Evolutionary conservation across 257 asterid genomes (phyloP), one percentile per base, ranked within the genome.

Genomic region (Rubia yunnanensis): DNA sequence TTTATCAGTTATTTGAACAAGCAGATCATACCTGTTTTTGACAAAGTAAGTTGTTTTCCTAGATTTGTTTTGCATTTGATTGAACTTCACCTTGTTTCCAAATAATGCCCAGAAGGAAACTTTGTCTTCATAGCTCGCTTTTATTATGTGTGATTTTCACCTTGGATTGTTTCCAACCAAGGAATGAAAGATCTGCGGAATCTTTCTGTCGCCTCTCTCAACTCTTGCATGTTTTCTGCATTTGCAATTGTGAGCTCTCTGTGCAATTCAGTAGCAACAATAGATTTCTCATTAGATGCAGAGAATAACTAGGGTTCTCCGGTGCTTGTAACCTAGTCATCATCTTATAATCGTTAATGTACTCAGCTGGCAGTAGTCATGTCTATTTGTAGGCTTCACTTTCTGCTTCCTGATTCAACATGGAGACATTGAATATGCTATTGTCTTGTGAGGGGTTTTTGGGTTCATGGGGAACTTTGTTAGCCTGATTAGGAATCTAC

Each of bases 1-100:
- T 92, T 89, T 80, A 76, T 89, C 80, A 87, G 68, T 72, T 92
- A 89, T 78, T 71, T 89, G 83, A 84, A 70, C 63, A 85, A 87
- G 82, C 94, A 92, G 76, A 87, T 92, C 36, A 50, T 89, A 74
- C 97, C 97, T 54, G 89, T 77, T 64, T 89, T 89, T 80, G 98
- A 92, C 79, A 87, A 92, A 96, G 98, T 89, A 85, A 75, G 76
- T 28, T 18, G 18, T 31, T 22, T 39, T 36, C 26, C 44, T 10
- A 10, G 10, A 7, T 49, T 1, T 30, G 32, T 50, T 26, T 65
- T 26, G 9, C 50, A 13, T 52, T 65, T 65, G 62, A 52, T 31
- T 6, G 35, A 11, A 18, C 23, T 31, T 3, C 36, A 13, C 55
- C 62, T 10, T 61, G 7, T 49, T 44, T 17, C 49, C 39, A 18